phyloP scores from a whole-genome alignment of 345 rosid species.

The Clausena lansium region DNA sequence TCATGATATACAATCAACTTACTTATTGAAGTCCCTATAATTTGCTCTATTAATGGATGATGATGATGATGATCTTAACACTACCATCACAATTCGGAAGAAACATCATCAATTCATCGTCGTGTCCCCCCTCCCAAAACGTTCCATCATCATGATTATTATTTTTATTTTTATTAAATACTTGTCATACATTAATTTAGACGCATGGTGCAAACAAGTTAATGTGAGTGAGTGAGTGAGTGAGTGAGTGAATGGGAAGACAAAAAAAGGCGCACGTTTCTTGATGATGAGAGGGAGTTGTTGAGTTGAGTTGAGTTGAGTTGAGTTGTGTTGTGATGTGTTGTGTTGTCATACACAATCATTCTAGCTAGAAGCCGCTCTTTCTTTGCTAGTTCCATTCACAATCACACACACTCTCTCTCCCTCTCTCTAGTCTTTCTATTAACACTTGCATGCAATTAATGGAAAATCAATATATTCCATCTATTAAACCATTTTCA shows the following conservation, averaged over 20 bases:
- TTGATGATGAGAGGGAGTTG: constrained; percentile 17
- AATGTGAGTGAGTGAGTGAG: neutral
- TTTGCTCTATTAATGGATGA: neutral
- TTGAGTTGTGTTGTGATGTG: neutral
- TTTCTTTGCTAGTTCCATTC: neutral
- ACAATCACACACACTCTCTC: neutral
- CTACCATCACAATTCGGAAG: too few relatives aligned
- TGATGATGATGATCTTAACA: too few relatives aligned
- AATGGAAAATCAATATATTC: neutral
- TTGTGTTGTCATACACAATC: neutral
- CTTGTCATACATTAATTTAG: too few relatives aligned
- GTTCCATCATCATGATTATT: too few relatives aligned
- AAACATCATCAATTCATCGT: too few relatives aligned
- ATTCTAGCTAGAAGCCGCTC: neutral
- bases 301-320: neutral
- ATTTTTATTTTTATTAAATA: too few relatives aligned
- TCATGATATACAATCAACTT: neutral
- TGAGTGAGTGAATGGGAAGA: neutral
- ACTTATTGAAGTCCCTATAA: neutral
- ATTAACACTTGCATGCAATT: neutral
- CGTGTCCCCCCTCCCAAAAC: too few relatives aligned
- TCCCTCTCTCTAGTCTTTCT: too few relatives aligned
- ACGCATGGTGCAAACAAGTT: neutral
- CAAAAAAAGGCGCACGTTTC: constrained; percentile 8
- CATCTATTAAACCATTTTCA: neutral